phyloP scores from a whole-genome alignment of 2,329 filamentous ascomycete species.

The Neopestalotiopsis rosae region DNA sequence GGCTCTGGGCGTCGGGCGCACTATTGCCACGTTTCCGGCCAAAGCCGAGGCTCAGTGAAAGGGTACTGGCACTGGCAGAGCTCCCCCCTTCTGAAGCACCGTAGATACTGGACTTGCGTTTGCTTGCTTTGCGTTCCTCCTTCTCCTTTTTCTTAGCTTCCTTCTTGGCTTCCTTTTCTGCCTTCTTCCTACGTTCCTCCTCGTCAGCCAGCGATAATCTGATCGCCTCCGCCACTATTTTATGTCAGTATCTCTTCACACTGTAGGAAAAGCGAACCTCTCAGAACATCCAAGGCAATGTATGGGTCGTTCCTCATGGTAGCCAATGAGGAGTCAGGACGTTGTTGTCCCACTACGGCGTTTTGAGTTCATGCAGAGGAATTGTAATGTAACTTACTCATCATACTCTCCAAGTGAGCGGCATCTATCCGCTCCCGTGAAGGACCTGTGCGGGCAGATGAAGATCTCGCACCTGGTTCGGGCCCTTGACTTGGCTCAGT shows the following conservation, averaged over 20 bases:
- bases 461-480: constrained; percentile 40
- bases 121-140: constrained; percentile 78
- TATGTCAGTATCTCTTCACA: neutral
- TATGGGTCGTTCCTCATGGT: neutral
- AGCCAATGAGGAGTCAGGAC: neutral
- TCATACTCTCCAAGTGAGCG: constrained; percentile 89
- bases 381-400: constrained; percentile 56
- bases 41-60: constrained; percentile 59
- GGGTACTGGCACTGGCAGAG: constrained; percentile 66
- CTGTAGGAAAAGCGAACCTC: neutral
- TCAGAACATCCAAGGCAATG: neutral
- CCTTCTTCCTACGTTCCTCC: constrained; percentile 87
- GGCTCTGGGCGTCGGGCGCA: constrained; percentile 54
- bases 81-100: constrained; percentile 41
- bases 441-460: constrained; percentile 33
- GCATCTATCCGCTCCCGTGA: constrained; percentile 38
- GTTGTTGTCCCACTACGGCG: neutral
- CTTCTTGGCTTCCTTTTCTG: constrained; percentile 83
- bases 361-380: neutral
- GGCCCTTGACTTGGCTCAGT: constrained; percentile 26
- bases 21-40: constrained; percentile 66
- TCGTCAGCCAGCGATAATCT: constrained; percentile 88
- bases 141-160: constrained; percentile 86
- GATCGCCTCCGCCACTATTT: constrained; percentile 82
- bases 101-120: constrained; percentile 58